Base-by-base conservation (phyloP, 805 yeast genomes). In the Metschnikowia kunwiensis region DNA sequence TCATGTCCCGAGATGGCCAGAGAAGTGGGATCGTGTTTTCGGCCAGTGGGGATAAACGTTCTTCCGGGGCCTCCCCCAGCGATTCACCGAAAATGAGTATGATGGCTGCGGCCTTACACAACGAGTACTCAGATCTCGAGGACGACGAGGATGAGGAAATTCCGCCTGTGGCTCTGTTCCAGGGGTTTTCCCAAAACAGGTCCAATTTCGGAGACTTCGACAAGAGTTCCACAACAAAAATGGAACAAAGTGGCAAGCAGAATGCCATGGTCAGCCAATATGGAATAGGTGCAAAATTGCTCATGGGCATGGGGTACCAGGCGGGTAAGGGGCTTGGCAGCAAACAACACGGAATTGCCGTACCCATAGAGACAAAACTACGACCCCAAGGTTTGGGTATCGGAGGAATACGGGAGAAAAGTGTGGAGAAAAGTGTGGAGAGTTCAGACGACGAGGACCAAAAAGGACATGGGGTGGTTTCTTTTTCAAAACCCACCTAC, bases 261-360 rank as follows among this genome's bases (percentile, higher is more conserved):
- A 30, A 31, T 20, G 19, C 41, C 5, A 30, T 45, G 40, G 21
- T 45, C 11, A 42, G 33, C 19, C 49, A 45, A 32, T 88, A 89
- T 54, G 97, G 97, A 5, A 77, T 87, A 24, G 97, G 97, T 24
- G 95, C 95, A 3, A 61, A 72, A 32, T 62, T 91, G 33, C 58
- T 91, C 63, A 69, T 77, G 42, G 74, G 78, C 44, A 89, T 91
- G 97, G 98, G 98, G 0, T 89, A 86, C 59, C 71, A 72, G 6
- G 75, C 74, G 26, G 97, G 98, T 0, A 68, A 74, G 50, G 97
- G 97, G 0, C 70, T 91, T n/a, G 98, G 98, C 2, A 64, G 65
- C 5, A 57, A 69, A 16, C 77, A 79, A 1, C 72, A 72, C 33
- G 98, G 98, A 28, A 86, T 87, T 1, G 70, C 72, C 0, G 76